phyloP scores from a whole-genome alignment of 495 filamentous ascomycete genomes.

The Chaetomidium leptoderma region DNA sequence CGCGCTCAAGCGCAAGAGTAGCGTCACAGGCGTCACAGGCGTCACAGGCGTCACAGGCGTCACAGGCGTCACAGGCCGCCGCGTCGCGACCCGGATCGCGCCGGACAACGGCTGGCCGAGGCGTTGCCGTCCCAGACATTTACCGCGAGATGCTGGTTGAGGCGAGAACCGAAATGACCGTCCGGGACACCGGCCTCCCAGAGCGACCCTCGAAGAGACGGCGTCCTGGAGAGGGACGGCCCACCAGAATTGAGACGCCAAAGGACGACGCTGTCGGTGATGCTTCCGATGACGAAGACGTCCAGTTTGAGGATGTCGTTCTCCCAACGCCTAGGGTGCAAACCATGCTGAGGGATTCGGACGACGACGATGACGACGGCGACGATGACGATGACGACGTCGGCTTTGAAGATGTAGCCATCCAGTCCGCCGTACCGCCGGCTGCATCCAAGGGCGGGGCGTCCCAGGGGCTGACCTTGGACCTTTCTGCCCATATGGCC shows the following conservation, averaged over 20 bases:
- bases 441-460: slow-evolving; percentile 33
- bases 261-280: slow-evolving; percentile 17
- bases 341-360: slow-evolving; percentile 27
- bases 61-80: background rate
- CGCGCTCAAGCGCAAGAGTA: slow-evolving; percentile 15
- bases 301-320: slow-evolving; percentile 39
- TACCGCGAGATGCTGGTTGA: slow-evolving; percentile 25
- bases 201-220: slow-evolving; percentile 41
- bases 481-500: slow-evolving; percentile 42
- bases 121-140: slow-evolving; percentile 14
- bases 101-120: background rate
- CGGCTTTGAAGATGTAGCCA: slow-evolving; percentile 33
- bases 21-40: background rate
- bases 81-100: background rate
- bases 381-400: slow-evolving; percentile 37
- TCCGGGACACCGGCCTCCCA: background rate
- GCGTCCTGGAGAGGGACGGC: slow-evolving; percentile 36
- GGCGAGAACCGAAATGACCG: slow-evolving; percentile 3
- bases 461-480: slow-evolving; percentile 57
- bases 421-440: slow-evolving; percentile 20
- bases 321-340: slow-evolving; percentile 29
- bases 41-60: background rate
- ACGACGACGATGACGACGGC: slow-evolving; percentile 33
- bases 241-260: background rate
- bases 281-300: slow-evolving; percentile 32